Conservation (phyloP, 2,329 filamentous ascomycete genomes). For the Magnaporthales sp. region DNA sequence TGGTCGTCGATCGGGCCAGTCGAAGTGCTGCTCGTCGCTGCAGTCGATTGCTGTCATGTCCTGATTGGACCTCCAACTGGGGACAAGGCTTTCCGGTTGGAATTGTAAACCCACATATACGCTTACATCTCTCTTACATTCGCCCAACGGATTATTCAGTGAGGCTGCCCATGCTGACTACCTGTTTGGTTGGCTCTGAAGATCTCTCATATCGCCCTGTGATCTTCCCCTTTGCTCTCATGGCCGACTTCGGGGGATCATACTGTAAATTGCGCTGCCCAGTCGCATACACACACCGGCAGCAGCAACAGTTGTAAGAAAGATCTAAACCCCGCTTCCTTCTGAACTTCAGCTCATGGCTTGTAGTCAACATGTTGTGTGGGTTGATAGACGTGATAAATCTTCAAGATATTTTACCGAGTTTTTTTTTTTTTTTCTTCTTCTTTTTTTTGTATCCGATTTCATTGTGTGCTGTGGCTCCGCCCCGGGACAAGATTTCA, state of each 20-base stretch:
- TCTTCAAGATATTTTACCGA: no score
- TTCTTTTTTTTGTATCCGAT: not conserved
- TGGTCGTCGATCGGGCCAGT: not conserved
- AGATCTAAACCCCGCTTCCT: no score
- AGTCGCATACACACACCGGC: not conserved
- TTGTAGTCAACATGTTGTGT: no score
- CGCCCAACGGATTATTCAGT: not conserved
- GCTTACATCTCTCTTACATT: not conserved
- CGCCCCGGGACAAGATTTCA: not conserved
- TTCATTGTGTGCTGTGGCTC: not conserved
- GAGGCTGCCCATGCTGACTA: not conserved
- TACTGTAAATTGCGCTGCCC: not conserved
- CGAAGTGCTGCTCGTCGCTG: not conserved
- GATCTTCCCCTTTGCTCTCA: not conserved
- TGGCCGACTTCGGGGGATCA: not conserved
- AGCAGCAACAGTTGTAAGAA: not conserved
- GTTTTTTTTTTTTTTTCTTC: no score
- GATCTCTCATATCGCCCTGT: not conserved
- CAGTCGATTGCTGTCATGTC: not conserved
- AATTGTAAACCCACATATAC: not conserved
- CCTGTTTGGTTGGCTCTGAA: not conserved
- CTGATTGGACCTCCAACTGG: not conserved
- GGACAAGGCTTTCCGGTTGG: not conserved
- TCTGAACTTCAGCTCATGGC: no score
- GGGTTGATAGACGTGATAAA: no score